Conservation (phyloP, 2,329 filamentous ascomycete species). For the Sclerotinia subarctica region DNA sequence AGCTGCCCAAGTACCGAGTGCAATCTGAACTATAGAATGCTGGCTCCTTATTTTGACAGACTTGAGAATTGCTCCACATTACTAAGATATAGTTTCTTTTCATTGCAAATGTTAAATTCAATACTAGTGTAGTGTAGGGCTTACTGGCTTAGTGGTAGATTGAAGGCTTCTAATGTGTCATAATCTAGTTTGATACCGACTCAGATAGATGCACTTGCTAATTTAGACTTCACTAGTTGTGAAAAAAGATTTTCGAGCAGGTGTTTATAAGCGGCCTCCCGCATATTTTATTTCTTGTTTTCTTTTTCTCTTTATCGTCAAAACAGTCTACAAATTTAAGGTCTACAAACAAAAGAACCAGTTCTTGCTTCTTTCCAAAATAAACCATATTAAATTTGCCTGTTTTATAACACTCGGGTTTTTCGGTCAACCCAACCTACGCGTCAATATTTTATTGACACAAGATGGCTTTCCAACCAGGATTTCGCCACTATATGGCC, state of each 20-base stretch:
- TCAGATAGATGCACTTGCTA: background rate
- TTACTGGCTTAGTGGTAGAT: background rate
- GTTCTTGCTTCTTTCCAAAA: background rate
- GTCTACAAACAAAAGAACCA: background rate
- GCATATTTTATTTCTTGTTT: background rate
- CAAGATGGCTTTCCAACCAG: conserved; percentile 2
- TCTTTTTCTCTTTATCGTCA: background rate
- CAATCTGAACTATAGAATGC: background rate
- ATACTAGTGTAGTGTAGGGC: background rate
- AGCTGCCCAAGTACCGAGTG: accelerated
- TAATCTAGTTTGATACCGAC: background rate
- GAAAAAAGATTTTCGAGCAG: accelerated
- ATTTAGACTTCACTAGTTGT: background rate
- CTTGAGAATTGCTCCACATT: background rate
- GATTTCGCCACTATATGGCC: background rate
- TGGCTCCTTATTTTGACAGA: too few relatives aligned
- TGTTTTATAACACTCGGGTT: conserved; percentile 8
- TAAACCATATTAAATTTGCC: background rate
- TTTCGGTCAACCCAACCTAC: background rate
- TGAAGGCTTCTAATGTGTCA: too few relatives aligned
- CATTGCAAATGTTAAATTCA: background rate
- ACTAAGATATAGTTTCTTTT: background rate
- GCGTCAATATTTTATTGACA: background rate
- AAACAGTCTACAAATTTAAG: background rate
- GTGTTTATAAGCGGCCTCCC: background rate